Percentiles rank a stretch among this genome's conserved stretches.
Conservation (phyloP, 345 rosid species). For the Populus davidiana region DNA sequence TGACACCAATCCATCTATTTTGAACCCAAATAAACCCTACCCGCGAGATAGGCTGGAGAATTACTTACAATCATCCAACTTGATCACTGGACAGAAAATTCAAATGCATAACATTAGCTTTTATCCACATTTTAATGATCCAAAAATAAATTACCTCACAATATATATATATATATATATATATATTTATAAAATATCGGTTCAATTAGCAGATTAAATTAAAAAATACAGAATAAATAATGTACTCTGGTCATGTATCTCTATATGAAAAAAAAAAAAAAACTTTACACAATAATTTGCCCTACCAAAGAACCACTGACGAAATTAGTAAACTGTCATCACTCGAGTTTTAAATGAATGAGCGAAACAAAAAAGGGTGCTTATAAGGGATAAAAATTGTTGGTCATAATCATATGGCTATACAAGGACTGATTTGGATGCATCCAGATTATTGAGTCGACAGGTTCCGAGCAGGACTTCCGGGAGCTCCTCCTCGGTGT, state of each 20-base stretch:
- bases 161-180: too few relatives aligned
- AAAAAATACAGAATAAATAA: background rate
- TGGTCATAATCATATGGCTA: constrained; percentile 21
- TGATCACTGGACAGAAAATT: background rate
- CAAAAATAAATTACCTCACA: background rate
- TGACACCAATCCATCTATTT: background rate
- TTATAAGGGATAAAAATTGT: background rate
- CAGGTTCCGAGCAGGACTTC: constrained; percentile 82
- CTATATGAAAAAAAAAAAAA: background rate
- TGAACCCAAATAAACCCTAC: background rate
- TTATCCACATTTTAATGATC: background rate
- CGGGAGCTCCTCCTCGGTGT: constrained; percentile 84
- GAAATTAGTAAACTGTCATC: background rate
- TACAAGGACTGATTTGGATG: constrained; percentile 46
- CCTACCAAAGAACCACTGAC: background rate
- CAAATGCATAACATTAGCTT: too few relatives aligned
- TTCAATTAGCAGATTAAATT: background rate
- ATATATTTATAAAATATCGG: background rate
- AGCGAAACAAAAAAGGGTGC: background rate
- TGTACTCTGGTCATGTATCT: background rate
- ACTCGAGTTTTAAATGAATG: background rate
- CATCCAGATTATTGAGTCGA: constrained; percentile 67
- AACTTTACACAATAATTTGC: background rate
- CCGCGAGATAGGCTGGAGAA: too few relatives aligned
- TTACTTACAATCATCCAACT: background rate